Conservation (phyloP, 2,329 filamentous ascomycete species). For the Nectriaceae sp. region DNA sequence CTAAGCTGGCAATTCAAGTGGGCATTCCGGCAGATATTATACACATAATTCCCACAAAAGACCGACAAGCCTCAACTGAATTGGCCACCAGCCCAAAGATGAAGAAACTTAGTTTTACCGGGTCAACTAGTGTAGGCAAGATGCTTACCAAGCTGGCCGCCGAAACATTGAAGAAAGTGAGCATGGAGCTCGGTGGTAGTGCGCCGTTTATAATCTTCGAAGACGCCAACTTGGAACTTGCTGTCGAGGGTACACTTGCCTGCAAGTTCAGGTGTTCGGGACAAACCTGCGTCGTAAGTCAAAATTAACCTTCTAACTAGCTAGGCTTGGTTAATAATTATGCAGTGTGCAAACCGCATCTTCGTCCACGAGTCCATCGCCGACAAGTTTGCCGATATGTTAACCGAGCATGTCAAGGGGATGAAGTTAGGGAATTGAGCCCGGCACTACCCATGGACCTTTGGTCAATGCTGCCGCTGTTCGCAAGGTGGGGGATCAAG, state of each 20-base stretch:
- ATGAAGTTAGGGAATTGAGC: constrained; percentile 51
- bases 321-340: constrained; percentile 36
- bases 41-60: constrained; percentile 11
- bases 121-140: constrained; percentile 59
- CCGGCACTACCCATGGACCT: constrained; percentile 59
- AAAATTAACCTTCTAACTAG: constrained; percentile 17
- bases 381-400: constrained; percentile 46
- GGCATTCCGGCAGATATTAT: constrained; percentile 57
- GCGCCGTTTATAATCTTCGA: constrained; percentile 75
- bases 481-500: constrained; percentile 59
- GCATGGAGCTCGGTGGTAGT: constrained; percentile 70
- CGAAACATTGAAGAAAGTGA: constrained; percentile 63
- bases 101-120: constrained; percentile 66
- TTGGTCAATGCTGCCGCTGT: constrained; percentile 65
- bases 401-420: constrained; percentile 58
- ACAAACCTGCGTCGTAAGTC: constrained; percentile 60
- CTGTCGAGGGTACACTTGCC: constrained; percentile 62
- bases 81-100: constrained; percentile 13
- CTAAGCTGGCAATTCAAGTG: constrained; percentile 67
- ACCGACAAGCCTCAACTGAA: constrained; percentile 14
- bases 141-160: constrained; percentile 60
- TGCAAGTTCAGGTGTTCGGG: constrained; percentile 71
- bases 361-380: constrained; percentile 59
- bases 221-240: constrained; percentile 67
- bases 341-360: constrained; percentile 53